phyloP scores from a whole-genome alignment of 805 yeast species.

The Maudiozyma turicensis region DNA sequence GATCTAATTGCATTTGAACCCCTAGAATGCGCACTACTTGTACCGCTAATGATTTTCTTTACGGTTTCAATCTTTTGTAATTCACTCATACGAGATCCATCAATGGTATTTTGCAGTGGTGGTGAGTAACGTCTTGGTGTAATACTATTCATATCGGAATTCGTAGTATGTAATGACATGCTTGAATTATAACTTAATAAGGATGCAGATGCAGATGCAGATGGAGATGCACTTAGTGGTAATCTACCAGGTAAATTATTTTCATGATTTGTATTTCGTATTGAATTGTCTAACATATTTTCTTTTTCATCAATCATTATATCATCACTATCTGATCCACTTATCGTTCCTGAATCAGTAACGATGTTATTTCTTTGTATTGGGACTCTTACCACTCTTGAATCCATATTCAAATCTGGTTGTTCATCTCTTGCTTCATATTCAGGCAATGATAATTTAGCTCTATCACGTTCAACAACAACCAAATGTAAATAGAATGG shows the following conservation, averaged over 20 bases:
- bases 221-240: neutral
- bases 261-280: neutral
- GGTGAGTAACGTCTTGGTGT: neutral
- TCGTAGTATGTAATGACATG: neutral
- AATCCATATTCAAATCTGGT: slow-evolving; percentile 67
- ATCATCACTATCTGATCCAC: slow-evolving; percentile 5
- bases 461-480: slow-evolving; percentile 64
- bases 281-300: neutral
- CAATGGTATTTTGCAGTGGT: neutral
- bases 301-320: neutral
- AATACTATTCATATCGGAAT: neutral
- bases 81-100: no score
- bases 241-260: neutral
- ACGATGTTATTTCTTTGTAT: slow-evolving; percentile 5
- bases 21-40: neutral
- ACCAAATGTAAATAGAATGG: slow-evolving; percentile 69
- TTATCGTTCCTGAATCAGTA: neutral
- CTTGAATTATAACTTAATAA: neutral
- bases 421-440: slow-evolving; percentile 72
- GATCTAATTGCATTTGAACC: slow-evolving; percentile 27
- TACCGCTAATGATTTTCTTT: neutral
- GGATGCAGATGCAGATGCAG: neutral
- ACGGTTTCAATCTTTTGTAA: neutral
- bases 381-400: slow-evolving; percentile 57
- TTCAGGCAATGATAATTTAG: slow-evolving; percentile 49